Conservation (phyloP, 2,329 filamentous ascomycete species). For the Cladorrhinum sp. region DNA sequence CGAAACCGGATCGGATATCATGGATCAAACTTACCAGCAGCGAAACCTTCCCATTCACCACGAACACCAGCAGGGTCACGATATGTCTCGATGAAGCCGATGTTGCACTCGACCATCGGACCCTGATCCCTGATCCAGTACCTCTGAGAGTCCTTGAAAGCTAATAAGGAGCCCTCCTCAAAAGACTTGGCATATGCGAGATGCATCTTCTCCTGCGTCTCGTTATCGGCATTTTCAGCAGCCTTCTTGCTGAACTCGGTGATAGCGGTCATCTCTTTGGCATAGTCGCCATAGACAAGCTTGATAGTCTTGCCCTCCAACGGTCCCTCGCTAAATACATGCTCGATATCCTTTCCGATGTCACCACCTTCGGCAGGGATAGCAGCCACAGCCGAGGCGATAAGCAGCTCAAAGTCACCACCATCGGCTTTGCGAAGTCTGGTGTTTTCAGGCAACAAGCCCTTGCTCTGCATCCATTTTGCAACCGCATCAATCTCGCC, state of each 20-base stretch:
- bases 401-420: slow-evolving; percentile 68
- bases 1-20: neutral
- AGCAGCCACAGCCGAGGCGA: slow-evolving; percentile 63
- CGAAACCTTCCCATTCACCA: slow-evolving; percentile 84
- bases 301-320: slow-evolving; percentile 66
- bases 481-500: slow-evolving; percentile 70
- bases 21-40: slow-evolving; percentile 47
- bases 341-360: slow-evolving; percentile 62
- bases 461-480: slow-evolving; percentile 69
- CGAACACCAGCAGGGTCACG: slow-evolving; percentile 76
- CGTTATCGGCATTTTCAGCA: slow-evolving; percentile 66
- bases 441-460: slow-evolving; percentile 72
- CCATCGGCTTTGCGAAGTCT: slow-evolving; percentile 64
- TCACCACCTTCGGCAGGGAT: slow-evolving; percentile 64
- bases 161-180: slow-evolving; percentile 67
- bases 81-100: slow-evolving; percentile 85
- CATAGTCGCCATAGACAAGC: slow-evolving; percentile 72
- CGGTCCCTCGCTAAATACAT: slow-evolving; percentile 55
- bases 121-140: slow-evolving; percentile 82
- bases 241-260: slow-evolving; percentile 66
- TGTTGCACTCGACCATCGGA: slow-evolving; percentile 74
- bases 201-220: slow-evolving; percentile 71
- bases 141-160: slow-evolving; percentile 77
- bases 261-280: slow-evolving; percentile 67
- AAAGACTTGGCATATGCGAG: slow-evolving; percentile 73